A percentile compares a stretch with the other conserved stretches of the same genome.
Evolutionary conservation across 306 rosid genomes (phyloP).

Genomic region (Malus orientalis): DNA sequence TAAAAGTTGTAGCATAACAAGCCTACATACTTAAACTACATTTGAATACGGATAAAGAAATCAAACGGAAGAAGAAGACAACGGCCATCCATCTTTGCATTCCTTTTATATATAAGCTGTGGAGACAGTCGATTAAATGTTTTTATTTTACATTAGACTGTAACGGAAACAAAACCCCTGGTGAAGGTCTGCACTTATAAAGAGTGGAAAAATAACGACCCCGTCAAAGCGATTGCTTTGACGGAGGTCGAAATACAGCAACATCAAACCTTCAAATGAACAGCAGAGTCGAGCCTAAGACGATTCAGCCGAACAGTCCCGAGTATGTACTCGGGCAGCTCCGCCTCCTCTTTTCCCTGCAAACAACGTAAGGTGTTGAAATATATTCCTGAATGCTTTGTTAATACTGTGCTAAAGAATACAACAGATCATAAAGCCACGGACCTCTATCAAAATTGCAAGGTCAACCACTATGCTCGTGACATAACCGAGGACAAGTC

Average conservation of each 20-base stretch:
- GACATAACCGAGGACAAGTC: conserved; percentile 92
- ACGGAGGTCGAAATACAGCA: background rate
- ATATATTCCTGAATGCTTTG: background rate
- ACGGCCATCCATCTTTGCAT: background rate
- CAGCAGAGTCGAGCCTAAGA: conserved; percentile 58
- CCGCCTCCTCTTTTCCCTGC: conserved; percentile 76
- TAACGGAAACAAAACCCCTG: background rate
- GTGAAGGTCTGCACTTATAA: background rate
- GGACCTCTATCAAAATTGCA: conserved; percentile 86
- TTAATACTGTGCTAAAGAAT: background rate
- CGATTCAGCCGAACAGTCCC: conserved; percentile 82
- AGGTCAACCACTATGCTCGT: conserved; percentile 93
- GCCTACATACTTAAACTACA: background rate
- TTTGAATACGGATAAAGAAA: background rate
- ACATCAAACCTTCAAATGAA: conserved; percentile 36
- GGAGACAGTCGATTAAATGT: background rate
- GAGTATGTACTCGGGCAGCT: conserved; percentile 82
- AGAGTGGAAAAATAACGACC: background rate
- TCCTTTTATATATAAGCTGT: background rate
- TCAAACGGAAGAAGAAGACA: background rate
- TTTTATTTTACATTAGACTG: background rate
- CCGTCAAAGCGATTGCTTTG: background rate
- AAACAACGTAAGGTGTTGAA: background rate
- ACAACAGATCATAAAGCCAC: conserved; percentile 8
- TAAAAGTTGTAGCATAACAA: background rate